phyloP scores from a whole-genome alignment of 345 rosid species.

The Limnanthes douglasii region DNA sequence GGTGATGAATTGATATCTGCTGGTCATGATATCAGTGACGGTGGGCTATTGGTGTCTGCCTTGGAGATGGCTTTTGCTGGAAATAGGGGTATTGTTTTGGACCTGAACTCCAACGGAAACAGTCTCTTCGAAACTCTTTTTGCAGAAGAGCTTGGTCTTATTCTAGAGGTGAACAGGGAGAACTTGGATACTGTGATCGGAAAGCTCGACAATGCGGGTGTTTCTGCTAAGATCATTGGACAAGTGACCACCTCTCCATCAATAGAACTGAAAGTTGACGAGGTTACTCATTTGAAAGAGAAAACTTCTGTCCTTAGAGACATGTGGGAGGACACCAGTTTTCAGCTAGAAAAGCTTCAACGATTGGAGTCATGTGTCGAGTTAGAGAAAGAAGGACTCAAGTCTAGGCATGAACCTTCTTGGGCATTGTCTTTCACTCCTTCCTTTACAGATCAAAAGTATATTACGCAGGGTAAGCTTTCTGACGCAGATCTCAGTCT shows the following conservation, averaged over 20 bases:
- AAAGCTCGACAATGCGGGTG: constrained; percentile 26
- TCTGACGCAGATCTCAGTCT: no score
- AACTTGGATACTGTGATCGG: constrained; percentile 41
- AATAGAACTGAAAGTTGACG: constrained; percentile 50
- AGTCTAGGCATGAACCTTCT: constrained; percentile 49
- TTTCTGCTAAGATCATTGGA: constrained; percentile 59
- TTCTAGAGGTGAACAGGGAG: constrained; percentile 56
- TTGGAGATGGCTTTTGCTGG: constrained; percentile 97
- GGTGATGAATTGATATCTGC: constrained; percentile 51
- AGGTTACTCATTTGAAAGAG: constrained; percentile 35
- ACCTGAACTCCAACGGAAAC: constrained; percentile 39
- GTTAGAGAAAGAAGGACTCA: constrained; percentile 75
- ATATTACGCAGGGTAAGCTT: constrained; percentile 20
- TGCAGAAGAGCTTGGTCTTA: constrained; percentile 80
- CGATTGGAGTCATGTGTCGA: constrained; percentile 73
- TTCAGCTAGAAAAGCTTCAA: constrained; percentile 68
- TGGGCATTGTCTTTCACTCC: constrained; percentile 74
- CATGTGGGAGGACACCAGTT: constrained; percentile 94
- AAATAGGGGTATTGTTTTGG: constrained; percentile 46
- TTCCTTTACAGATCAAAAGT: constrained; percentile 43
- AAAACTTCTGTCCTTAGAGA: constrained; percentile 56
- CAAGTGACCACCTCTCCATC: constrained; percentile 38
- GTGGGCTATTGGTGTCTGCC: constrained; percentile 61
- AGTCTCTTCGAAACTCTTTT: constrained; percentile 67
- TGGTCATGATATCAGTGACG: constrained; percentile 94